Base-by-base conservation (phyloP, 176 grass and related monocot genomes). In the Triticum monococcum region DNA sequence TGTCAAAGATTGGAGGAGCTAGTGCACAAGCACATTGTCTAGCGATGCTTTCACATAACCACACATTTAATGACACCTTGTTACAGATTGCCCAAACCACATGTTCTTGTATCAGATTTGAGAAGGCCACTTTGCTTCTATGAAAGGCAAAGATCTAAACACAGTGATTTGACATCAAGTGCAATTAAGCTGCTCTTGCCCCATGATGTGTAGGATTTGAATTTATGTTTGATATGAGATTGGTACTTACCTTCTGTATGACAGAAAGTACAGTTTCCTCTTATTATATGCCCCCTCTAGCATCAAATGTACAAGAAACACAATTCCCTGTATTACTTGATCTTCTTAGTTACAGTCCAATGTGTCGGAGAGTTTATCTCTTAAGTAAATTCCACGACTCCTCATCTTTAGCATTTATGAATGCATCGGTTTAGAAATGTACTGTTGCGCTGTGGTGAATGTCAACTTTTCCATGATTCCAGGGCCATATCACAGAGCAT, bases 371-470 rank as follows among this genome's bases (percentile, higher is more conserved):
- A 70, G 76, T 48, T 62, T 22, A 24, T 67, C 9, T 77, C 48
- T 22, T 46, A 76, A 3, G 79, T 74, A 17, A 84, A 20, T 56
- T 68, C 13, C 35, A 16, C 36, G 22, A 46, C 66, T 48, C 54
- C 12, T 3, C 43, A 68, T 61, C 23, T 74, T 62, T 38, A 30
- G 22, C 20, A 56, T 69, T 78, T 82, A 30, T 64, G 12, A 50
- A 45, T 31, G 37, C 4, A 77, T 64, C 64, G 76, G 31, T 83
- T 48, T 64, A 83, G 18, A 78, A 57, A 77, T 63, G 41, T 83
- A 75, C 38, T 25, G 8, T 56, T 72, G 32, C 79, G 41, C 18
- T 40, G 31, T 22, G 5, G 79, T 79, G 69, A 73, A 73, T 71
- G 12, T 38, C 11, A 86, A 86, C 5, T 43, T 24, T 79, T 33